Conservation (phyloP, 2,329 filamentous ascomycete species). For the Aspergillus sp. region DNA sequence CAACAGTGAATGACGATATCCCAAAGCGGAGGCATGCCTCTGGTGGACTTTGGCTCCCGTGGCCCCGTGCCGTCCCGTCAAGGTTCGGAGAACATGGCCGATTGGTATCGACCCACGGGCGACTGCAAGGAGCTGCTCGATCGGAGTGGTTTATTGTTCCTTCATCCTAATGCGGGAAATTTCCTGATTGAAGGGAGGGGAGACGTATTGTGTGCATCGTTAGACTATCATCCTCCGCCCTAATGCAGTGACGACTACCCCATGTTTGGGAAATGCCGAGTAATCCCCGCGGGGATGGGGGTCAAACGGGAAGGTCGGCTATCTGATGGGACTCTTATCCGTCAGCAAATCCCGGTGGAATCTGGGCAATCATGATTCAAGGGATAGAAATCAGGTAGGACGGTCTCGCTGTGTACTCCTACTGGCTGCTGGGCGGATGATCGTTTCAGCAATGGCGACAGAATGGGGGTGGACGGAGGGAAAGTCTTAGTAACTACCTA, state of each 20-base stretch:
- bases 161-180: not conserved
- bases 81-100: slow-evolving; percentile 34
- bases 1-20: not conserved
- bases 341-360: not conserved
- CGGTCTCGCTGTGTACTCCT: not conserved
- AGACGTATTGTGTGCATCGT: no score
- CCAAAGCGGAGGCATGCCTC: not conserved
- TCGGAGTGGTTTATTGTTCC: not conserved
- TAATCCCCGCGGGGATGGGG: not conserved
- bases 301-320: not conserved
- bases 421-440: no score
- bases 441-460: no score
- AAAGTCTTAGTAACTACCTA: not conserved
- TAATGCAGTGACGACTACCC: no score
- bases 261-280: no score
- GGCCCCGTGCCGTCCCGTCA: slow-evolving; percentile 37
- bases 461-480: not conserved
- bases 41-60: slow-evolving; percentile 14
- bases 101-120: slow-evolving; percentile 25
- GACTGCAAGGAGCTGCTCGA: slow-evolving; percentile 26
- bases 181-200: not conserved
- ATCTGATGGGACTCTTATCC: slow-evolving; percentile 5
- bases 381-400: not conserved
- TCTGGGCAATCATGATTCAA: not conserved
- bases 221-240: no score